phyloP scores from a whole-genome alignment of 1,284 basidiomycete genomes.

The Ganoderma resinaceum region DNA sequence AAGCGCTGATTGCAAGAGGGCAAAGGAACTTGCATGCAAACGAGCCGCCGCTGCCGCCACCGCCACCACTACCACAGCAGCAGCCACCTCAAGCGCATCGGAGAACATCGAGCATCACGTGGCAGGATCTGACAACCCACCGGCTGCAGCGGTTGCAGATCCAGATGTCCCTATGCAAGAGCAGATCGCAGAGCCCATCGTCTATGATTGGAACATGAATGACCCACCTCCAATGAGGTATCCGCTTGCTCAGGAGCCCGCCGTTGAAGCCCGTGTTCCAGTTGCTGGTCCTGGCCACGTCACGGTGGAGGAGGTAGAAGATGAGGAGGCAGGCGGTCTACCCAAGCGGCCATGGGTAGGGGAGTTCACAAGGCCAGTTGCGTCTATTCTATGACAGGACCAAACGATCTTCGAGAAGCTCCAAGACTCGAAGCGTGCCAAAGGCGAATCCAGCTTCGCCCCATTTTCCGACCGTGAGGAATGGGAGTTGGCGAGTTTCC shows the following conservation, averaged over 20 bases:
- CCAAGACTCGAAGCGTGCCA: conserved; percentile 6
- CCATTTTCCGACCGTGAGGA: conserved; percentile 38
- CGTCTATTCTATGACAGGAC: conserved; percentile 1
- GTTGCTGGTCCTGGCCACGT: background rate
- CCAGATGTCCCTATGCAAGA: too few relatives aligned
- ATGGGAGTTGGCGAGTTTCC: conserved; percentile 42
- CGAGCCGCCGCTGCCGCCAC: too few relatives aligned
- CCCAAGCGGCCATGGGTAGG: conserved; percentile 22
- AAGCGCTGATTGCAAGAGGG: too few relatives aligned
- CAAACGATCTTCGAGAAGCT: conserved; percentile 28
- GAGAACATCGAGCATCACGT: too few relatives aligned
- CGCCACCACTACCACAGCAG: too few relatives aligned
- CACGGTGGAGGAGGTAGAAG: conserved; percentile 28
- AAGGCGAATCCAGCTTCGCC: conserved; percentile 21
- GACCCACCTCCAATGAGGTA: background rate
- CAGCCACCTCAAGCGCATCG: too few relatives aligned
- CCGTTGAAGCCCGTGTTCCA: background rate
- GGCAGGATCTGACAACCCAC: too few relatives aligned
- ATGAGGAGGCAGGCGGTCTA: conserved; percentile 27
- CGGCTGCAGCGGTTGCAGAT: too few relatives aligned
- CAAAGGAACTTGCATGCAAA: too few relatives aligned
- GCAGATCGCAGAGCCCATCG: too few relatives aligned
- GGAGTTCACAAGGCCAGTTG: conserved; percentile 8
- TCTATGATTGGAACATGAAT: background rate
- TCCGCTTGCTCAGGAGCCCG: too few relatives aligned